Conservation (phyloP, 176 grass and related monocot species). For the Avena sativa region DNA sequence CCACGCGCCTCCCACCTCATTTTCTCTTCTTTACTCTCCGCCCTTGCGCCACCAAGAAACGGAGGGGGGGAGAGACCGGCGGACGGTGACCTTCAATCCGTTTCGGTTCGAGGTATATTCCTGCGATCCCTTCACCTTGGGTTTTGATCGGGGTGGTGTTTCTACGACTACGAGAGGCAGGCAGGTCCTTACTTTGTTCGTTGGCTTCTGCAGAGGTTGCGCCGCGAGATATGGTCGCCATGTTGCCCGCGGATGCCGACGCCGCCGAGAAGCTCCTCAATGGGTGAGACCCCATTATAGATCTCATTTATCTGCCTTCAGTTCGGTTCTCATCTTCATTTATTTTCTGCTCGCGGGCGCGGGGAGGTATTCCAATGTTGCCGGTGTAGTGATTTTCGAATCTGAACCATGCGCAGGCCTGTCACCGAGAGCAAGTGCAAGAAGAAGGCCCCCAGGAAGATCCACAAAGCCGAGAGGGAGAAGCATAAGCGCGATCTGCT, state of each 20-base stretch:
- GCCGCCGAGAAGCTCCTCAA: constrained; percentile 37
- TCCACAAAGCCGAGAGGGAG: constrained; percentile 84
- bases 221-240: background rate
- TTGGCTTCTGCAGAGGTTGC: constrained; percentile 22
- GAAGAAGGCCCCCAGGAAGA: constrained; percentile 62
- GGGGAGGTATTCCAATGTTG: background rate
- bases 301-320: background rate
- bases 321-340: background rate
- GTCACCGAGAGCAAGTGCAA: constrained; percentile 55
- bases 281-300: constrained; percentile 17
- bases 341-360: background rate
- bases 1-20: background rate
- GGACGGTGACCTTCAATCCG: background rate
- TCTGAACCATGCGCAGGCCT: constrained; percentile 47
- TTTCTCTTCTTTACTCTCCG: background rate
- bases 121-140: background rate
- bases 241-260: constrained; percentile 39
- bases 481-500: constrained; percentile 85
- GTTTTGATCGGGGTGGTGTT: background rate
- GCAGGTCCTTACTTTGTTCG: background rate
- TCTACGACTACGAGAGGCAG: too few relatives aligned
- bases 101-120: constrained; percentile 8
- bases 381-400: background rate
- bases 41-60: background rate
- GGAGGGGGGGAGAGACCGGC: background rate